These are phyloP conservation scores for Cercospora sojina DNA, from an alignment of 2,329 filamentous ascomycete species.

Conservation along the genomic window DNA sequence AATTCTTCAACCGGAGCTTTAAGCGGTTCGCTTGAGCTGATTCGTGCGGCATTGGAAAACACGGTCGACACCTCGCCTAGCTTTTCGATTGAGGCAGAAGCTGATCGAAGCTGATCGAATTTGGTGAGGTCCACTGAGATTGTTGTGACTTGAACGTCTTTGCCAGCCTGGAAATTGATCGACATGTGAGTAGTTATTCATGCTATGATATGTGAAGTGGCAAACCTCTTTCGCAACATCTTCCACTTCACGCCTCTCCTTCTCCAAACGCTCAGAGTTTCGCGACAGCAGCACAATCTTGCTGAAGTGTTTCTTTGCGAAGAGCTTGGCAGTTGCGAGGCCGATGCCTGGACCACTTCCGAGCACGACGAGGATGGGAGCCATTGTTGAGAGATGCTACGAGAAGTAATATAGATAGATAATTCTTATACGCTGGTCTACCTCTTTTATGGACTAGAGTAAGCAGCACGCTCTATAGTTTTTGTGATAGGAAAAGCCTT, in stretches of 20 bases:
- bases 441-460: no score
- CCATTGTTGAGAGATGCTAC: neutral
- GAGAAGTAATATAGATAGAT: no score
- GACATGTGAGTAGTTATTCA: neutral
- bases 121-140: conserved; percentile 15
- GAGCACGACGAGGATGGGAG: conserved; percentile 14
- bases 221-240: neutral
- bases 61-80: conserved; percentile 18
- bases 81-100: conserved; percentile 11
- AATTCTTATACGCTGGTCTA: no score
- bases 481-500: no score
- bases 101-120: conserved; percentile 11
- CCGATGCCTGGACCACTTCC: conserved; percentile 22
- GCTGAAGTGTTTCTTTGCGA: conserved; percentile 14
- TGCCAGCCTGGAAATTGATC: neutral
- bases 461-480: no score
- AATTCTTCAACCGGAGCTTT: conserved; percentile 16
- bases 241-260: conserved; percentile 13
- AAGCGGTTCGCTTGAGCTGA: conserved; percentile 13
- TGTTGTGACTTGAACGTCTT: conserved; percentile 5
- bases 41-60: conserved; percentile 21
- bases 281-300: conserved; percentile 21
- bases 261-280: conserved; percentile 18
- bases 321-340: conserved; percentile 18
- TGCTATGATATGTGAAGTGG: neutral